Conservation (phyloP, 805 yeast genomes). For the Teunomyces aglyptinius region DNA sequence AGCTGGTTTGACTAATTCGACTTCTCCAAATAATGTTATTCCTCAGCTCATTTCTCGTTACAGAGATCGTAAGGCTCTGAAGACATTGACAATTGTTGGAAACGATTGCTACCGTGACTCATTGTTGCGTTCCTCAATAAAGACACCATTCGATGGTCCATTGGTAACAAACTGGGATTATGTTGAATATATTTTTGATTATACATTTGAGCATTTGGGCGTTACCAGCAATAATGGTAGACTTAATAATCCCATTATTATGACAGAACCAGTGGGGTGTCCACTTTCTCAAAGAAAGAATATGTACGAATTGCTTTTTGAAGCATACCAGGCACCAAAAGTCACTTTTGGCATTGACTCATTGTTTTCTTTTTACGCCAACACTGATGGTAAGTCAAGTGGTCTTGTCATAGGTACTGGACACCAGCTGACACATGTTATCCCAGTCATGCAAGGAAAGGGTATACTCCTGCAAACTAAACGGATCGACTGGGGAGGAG, state of each 20-base stretch:
- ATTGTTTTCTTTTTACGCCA: conserved; percentile 71
- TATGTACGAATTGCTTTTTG: conserved; percentile 82
- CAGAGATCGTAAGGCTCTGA: conserved; percentile 71
- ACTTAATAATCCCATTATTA: conserved; percentile 74
- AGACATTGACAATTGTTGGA: conserved; percentile 72
- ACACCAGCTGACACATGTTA: conserved; percentile 73
- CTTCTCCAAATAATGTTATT: conserved; percentile 58
- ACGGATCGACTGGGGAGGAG: conserved; percentile 91
- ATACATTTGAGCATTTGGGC: conserved; percentile 75
- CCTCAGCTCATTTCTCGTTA: conserved; percentile 69
- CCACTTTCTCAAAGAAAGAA: conserved; percentile 67
- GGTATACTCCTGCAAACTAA: conserved; percentile 68
- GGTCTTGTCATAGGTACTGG: conserved; percentile 87
- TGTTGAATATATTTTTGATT: conserved; percentile 79
- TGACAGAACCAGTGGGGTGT: conserved; percentile 76
- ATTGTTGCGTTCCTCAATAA: conserved; percentile 62
- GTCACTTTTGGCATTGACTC: conserved; percentile 82
- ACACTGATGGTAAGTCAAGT: conserved; percentile 36
- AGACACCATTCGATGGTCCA: conserved; percentile 84
- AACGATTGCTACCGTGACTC: conserved; percentile 76
- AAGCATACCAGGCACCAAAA: conserved; percentile 72
- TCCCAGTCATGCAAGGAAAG: conserved; percentile 75
- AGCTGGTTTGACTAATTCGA: conserved; percentile 53
- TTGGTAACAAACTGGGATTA: conserved; percentile 91
- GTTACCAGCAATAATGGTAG: conserved; percentile 47